phyloP scores from a whole-genome alignment of 1,139 yeast species.

The Hansenula sp. region DNA sequence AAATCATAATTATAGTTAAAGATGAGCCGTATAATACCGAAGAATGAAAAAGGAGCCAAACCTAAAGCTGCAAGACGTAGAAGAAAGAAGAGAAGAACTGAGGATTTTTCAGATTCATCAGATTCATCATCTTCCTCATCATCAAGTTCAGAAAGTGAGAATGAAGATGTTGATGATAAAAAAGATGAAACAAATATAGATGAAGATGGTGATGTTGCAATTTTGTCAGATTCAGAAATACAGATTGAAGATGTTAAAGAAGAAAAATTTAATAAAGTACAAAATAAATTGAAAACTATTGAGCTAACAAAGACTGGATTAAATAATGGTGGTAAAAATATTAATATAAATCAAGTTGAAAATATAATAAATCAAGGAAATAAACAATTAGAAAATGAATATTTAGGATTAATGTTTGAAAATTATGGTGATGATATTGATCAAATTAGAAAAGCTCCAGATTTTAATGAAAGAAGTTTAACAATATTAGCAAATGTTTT shows the following conservation, averaged over 20 bases:
- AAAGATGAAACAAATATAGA: constrained; percentile 14
- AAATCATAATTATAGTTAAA: neutral
- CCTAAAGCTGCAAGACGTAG: constrained; percentile 32
- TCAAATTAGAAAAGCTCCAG: constrained; percentile 59
- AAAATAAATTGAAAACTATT: constrained; percentile 21
- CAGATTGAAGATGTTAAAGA: constrained; percentile 13
- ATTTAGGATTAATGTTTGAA: constrained; percentile 51
- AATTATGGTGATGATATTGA: constrained; percentile 63
- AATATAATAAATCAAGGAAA: constrained; percentile 26
- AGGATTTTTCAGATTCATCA: constrained; percentile 46
- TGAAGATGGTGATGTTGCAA: constrained; percentile 25
- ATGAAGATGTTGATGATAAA: constrained; percentile 10
- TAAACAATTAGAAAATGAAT: constrained; percentile 45
- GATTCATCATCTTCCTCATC: constrained; percentile 27
- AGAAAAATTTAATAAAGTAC: constrained; percentile 19
- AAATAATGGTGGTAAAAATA: constrained; percentile 17
- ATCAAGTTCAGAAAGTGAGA: constrained; percentile 16
- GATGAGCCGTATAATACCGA: constrained; percentile 20
- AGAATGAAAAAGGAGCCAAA: constrained; percentile 16
- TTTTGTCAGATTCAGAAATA: constrained; percentile 39
- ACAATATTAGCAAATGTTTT: constrained; percentile 59
- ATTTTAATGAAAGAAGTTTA: constrained; percentile 55
- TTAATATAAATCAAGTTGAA: constrained; percentile 17
- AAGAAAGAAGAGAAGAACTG: constrained; percentile 80
- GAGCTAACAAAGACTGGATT: constrained; percentile 20